phyloP scores from a whole-genome alignment of 116 monocot genomes.

The Posidonia oceanica region DNA sequence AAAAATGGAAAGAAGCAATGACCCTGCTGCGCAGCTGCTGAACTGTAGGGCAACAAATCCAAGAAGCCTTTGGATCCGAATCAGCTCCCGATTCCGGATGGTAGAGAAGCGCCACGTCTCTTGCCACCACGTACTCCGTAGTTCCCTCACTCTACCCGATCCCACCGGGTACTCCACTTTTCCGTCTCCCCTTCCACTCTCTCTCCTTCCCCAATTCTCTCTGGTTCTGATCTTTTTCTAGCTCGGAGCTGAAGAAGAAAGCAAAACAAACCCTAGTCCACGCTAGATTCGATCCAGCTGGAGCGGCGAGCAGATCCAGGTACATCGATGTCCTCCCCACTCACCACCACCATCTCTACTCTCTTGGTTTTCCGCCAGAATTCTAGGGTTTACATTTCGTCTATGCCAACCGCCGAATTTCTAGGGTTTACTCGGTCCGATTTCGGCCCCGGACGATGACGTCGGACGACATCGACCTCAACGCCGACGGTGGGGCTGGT shows the following conservation, averaged over 20 bases:
- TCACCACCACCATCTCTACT: background rate
- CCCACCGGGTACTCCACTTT: background rate
- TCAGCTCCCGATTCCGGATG: no score
- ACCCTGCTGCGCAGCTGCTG: no score
- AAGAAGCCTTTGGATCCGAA: no score
- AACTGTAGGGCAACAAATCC: no score
- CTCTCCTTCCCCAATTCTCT: background rate
- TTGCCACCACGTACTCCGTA: no score
- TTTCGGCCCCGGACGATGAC: background rate
- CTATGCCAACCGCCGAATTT: background rate
- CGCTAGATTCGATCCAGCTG: background rate
- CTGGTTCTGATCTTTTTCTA: background rate
- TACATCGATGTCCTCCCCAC: background rate
- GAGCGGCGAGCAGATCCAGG: background rate
- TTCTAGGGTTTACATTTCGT: conserved; percentile 2
- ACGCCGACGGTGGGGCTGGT: conserved; percentile 5
- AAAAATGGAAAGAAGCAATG: no score
- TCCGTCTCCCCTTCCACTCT: background rate
- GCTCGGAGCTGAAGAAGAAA: background rate
- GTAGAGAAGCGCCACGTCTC: no score
- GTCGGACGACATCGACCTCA: conserved; percentile 12
- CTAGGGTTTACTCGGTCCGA: background rate
- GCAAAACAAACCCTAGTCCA: background rate
- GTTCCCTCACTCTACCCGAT: no score
- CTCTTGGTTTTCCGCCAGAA: background rate